Evolutionary conservation across 116 monocot genomes (phyloP).

Genomic region (Posidonia oceanica): DNA sequence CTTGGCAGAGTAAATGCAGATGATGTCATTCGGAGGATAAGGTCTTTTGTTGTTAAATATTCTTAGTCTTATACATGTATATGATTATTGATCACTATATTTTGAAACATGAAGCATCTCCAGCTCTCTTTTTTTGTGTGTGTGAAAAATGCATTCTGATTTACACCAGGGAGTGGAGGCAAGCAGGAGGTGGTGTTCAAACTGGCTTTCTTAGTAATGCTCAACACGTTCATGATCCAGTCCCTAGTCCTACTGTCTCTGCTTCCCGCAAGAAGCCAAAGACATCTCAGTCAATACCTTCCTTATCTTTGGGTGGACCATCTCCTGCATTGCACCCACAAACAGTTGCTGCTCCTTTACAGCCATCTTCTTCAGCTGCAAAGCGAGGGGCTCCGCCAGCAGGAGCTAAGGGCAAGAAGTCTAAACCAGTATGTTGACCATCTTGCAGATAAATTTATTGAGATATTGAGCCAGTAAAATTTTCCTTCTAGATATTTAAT

Average conservation of each 20-base stretch:
- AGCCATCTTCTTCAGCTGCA: slow-evolving; percentile 57
- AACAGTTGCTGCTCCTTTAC: slow-evolving; percentile 29
- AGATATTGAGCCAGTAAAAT: not conserved
- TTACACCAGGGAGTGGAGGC: slow-evolving; percentile 65
- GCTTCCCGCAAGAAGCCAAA: slow-evolving; percentile 80
- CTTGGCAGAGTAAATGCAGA: slow-evolving; percentile 77
- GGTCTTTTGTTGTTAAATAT: slow-evolving; percentile 21
- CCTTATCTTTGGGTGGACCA: slow-evolving; percentile 48
- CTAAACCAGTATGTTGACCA: slow-evolving; percentile 47
- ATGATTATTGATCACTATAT: not conserved
- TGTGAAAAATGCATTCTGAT: not conserved
- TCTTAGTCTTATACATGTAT: not conserved
- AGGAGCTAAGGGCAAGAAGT: slow-evolving; percentile 57
- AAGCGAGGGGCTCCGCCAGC: slow-evolving; percentile 40
- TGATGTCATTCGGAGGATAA: slow-evolving; percentile 69
- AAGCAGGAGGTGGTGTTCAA: slow-evolving; percentile 52
- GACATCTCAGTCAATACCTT: slow-evolving; percentile 41
- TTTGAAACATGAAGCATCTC: not conserved
- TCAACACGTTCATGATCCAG: slow-evolving; percentile 49
- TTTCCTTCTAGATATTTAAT: not conserved
- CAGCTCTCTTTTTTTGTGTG: too few species aligned
- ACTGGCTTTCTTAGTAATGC: slow-evolving; percentile 40
- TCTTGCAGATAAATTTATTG: slow-evolving; percentile 1
- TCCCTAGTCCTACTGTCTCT: slow-evolving; percentile 66
- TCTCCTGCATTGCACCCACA: slow-evolving; percentile 48